These are phyloP conservation scores for Cladorrhinum sp. DNA, from an alignment of 2,329 filamentous ascomycete species.

Conservation along the genomic window DNA sequence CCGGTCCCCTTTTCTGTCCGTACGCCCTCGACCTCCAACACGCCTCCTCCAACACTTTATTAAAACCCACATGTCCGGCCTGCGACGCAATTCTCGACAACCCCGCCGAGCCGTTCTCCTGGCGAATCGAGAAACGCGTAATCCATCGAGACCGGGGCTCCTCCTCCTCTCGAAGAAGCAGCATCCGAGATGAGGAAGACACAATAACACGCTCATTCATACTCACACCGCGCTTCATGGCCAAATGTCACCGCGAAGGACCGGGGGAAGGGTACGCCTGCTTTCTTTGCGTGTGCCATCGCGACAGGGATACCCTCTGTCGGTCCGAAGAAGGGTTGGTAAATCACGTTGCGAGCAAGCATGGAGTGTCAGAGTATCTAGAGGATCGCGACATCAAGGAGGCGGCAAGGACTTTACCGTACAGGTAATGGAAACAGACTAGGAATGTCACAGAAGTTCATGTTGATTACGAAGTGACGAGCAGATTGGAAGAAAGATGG, in stretches of 20 bases:
- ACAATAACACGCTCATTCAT: slow-evolving; percentile 31
- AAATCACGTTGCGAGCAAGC: slow-evolving; percentile 31
- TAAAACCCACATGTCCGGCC: background rate
- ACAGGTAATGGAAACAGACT: background rate
- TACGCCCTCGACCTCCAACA: slow-evolving; percentile 34
- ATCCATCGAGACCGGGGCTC: no score
- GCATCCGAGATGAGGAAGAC: no score
- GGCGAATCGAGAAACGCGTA: slow-evolving; percentile 22
- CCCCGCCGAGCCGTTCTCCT: slow-evolving; percentile 12
- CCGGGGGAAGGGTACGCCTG: slow-evolving; percentile 31
- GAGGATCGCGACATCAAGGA: slow-evolving; percentile 29
- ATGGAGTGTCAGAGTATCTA: slow-evolving; percentile 27
- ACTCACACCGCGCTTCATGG: slow-evolving; percentile 35
- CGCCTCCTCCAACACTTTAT: background rate
- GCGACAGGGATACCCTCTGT: slow-evolving; percentile 31
- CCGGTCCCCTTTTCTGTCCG: slow-evolving; percentile 33
- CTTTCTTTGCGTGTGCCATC: slow-evolving; percentile 31
- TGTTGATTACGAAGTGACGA: no score
- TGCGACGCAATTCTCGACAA: slow-evolving; percentile 25
- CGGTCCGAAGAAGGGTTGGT: slow-evolving; percentile 31
- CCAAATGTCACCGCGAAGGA: slow-evolving; percentile 37
- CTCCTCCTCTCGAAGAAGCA: slow-evolving; percentile 8
- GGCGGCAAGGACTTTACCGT: slow-evolving; percentile 10
- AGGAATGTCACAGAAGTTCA: no score
- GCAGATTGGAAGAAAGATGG: no score